Conservation (phyloP, 805 yeast species). For the Lachancea mirantina region DNA sequence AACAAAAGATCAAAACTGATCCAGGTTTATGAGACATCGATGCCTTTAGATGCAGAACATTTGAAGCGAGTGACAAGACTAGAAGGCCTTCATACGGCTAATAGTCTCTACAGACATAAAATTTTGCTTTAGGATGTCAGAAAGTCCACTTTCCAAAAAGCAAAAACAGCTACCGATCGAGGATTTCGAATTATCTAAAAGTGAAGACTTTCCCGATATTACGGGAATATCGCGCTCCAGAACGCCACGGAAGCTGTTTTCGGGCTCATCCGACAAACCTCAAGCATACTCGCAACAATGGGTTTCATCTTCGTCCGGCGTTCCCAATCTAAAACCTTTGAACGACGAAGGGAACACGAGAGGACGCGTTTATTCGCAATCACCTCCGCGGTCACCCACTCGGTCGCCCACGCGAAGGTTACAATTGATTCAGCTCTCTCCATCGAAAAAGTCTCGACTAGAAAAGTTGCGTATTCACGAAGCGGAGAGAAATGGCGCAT, state of each 20-base stretch:
- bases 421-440: slow-evolving; percentile 38
- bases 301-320: slow-evolving; percentile 18
- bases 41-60: no score
- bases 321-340: slow-evolving; percentile 29
- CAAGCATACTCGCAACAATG: slow-evolving; percentile 23
- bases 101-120: no score
- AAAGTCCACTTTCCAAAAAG: slow-evolving; percentile 19
- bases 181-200: slow-evolving; percentile 1
- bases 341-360: slow-evolving; percentile 24
- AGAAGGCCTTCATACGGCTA: no score
- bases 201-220: slow-evolving; percentile 8
- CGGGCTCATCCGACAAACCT: slow-evolving; percentile 18
- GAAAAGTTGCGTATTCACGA: slow-evolving; percentile 26
- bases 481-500: slow-evolving; percentile 26
- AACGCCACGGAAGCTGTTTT: slow-evolving; percentile 26
- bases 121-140: no score
- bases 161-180: slow-evolving; percentile 9
- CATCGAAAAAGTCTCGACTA: slow-evolving; percentile 31
- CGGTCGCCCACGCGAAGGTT: slow-evolving; percentile 35
- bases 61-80: no score
- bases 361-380: slow-evolving; percentile 29
- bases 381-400: slow-evolving; percentile 30
- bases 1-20: no score
- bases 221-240: slow-evolving; percentile 13
- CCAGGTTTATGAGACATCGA: no score